Percentiles rank a stretch among this genome's conserved stretches.
Conservation (phyloP, 2,329 filamentous ascomycete species). For the Emmonsia crescens region DNA sequence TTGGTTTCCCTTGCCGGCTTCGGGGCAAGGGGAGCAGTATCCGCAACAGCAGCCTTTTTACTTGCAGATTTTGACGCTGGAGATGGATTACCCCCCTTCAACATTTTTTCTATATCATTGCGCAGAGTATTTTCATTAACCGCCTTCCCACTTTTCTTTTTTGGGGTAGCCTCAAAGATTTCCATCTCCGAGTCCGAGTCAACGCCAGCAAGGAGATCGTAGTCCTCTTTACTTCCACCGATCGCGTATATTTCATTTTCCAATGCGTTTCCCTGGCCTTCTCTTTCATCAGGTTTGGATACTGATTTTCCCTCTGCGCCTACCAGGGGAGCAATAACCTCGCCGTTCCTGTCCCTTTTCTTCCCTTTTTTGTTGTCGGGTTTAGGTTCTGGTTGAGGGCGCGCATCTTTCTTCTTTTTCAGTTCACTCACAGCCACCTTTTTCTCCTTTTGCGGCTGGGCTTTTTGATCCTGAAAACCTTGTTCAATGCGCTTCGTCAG, state of each 20-base stretch:
- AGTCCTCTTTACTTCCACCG: conserved; percentile 40
- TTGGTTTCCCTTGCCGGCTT: not conserved
- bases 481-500: conserved; percentile 34
- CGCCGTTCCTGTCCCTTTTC: conserved; percentile 38
- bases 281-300: conserved; percentile 9
- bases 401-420: conserved; percentile 19
- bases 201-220: conserved; percentile 35
- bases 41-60: not conserved
- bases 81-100: conserved; percentile 22
- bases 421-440: conserved; percentile 6
- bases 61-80: not conserved
- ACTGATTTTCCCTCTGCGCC: conserved; percentile 19
- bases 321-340: conserved; percentile 30
- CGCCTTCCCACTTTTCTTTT: conserved; percentile 14
- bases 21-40: not conserved
- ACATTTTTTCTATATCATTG: conserved; percentile 25
- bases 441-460: conserved; percentile 16
- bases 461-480: conserved; percentile 27
- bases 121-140: conserved; percentile 22
- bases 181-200: conserved; percentile 39
- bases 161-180: conserved; percentile 14
- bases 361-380: conserved; percentile 19
- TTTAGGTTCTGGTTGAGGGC: conserved; percentile 21
- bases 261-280: conserved; percentile 23
- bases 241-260: conserved; percentile 36